These are phyloP conservation scores for Fraxinus floribunda DNA, from an alignment of 305 asterid species.

Conservation along the genomic window DNA sequence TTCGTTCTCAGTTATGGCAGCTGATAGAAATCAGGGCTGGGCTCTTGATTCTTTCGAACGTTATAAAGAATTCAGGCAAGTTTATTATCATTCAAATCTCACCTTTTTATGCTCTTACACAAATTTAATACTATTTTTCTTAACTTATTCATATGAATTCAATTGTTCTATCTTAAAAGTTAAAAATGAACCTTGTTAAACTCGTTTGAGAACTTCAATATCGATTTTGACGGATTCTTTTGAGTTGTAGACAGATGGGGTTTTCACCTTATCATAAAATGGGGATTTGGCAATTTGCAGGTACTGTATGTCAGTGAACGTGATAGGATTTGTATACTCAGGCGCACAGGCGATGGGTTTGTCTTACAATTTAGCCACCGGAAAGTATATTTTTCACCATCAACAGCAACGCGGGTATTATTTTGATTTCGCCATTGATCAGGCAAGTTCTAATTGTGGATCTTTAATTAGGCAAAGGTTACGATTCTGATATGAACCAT, in stretches of 20 bases:
- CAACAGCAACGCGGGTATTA: constrained; percentile 43
- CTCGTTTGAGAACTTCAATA: background rate
- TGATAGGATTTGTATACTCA: constrained; percentile 68
- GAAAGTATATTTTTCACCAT: constrained; percentile 41
- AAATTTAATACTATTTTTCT: background rate
- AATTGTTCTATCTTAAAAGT: background rate
- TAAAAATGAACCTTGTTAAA: background rate
- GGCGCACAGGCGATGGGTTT: constrained; percentile 64
- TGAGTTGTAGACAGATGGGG: background rate
- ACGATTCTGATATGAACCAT: background rate
- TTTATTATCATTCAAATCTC: background rate
- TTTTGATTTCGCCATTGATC: constrained; percentile 79
- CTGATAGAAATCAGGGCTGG: constrained; percentile 64
- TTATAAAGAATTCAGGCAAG: constrained; percentile 74
- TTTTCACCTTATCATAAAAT: background rate
- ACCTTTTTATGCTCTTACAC: background rate
- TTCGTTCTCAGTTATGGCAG: constrained; percentile 74
- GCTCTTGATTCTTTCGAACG: constrained; percentile 48
- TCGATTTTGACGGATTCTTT: background rate
- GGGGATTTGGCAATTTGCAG: constrained; percentile 36
- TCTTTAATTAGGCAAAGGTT: background rate
- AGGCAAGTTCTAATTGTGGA: constrained; percentile 46
- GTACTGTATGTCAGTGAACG: constrained; percentile 74
- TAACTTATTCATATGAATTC: background rate
- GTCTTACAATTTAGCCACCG: constrained; percentile 47